Conservation (phyloP, 2,329 filamentous ascomycete genomes). For the Dactylella cylindrospora region DNA sequence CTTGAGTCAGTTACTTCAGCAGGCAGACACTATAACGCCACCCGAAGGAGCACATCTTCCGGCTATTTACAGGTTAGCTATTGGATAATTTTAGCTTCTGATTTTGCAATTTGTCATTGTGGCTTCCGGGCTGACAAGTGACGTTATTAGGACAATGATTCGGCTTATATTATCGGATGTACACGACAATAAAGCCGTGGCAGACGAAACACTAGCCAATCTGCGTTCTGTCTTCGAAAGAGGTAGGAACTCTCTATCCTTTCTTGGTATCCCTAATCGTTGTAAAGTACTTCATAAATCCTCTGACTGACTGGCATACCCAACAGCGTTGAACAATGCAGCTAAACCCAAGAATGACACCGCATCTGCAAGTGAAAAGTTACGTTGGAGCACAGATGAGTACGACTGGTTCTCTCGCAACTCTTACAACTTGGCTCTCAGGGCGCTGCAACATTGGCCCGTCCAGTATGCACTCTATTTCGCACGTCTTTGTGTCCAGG, state of each 20-base stretch:
- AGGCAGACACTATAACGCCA: slow-evolving; percentile 55
- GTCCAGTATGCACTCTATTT: slow-evolving; percentile 59
- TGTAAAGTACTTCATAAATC: slow-evolving; percentile 25
- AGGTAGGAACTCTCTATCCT: slow-evolving; percentile 6
- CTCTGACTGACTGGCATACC: too few relatives aligned
- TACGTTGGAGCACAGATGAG: slow-evolving; percentile 64
- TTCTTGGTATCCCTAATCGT: background rate
- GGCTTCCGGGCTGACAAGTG: slow-evolving; percentile 19
- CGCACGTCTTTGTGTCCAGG: slow-evolving; percentile 61
- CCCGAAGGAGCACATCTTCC: slow-evolving; percentile 62
- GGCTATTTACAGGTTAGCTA: slow-evolving; percentile 65
- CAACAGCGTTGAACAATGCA: slow-evolving; percentile 55
- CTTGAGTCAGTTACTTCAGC: slow-evolving; percentile 63
- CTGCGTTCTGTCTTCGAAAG: slow-evolving; percentile 26
- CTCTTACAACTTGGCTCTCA: slow-evolving; percentile 72
- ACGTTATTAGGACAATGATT: slow-evolving; percentile 53
- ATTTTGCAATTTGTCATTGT: slow-evolving; percentile 45
- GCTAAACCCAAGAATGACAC: slow-evolving; percentile 52
- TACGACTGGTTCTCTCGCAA: slow-evolving; percentile 83
- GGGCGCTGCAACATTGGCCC: slow-evolving; percentile 58
- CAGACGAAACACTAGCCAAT: slow-evolving; percentile 28
- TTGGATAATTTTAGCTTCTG: slow-evolving; percentile 48
- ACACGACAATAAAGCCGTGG: slow-evolving; percentile 48
- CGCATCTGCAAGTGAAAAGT: slow-evolving; percentile 17
- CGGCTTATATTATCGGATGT: slow-evolving; percentile 56